Evolutionary conservation across 345 rosid species (phyloP), one percentile per base, ranked within the genome.

Genomic region (Hypericum perforatum): DNA sequence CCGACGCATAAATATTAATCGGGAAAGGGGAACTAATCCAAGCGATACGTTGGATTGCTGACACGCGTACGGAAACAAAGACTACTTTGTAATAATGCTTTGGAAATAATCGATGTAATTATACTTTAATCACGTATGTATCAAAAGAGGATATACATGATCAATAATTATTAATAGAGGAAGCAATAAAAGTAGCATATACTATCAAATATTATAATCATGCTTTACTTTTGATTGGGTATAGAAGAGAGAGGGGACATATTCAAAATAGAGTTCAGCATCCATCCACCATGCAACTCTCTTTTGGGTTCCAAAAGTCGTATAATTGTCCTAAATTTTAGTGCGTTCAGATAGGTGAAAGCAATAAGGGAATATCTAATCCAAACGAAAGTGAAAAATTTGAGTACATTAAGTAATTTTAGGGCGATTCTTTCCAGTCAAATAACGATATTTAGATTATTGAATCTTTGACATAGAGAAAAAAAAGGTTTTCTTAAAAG

Each of bases 301-400:
- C 76, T 71, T 73, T 77, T 67, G 43, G 72, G 83, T 63, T 78
- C 67, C 73, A 75, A 79, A 82, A 82, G 85, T 70, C 59, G 81
- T 68, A 63, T 69, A 69, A 71, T 72, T 77, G 73, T 55, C 64
- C 69, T 78, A 41, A 76, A 74, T 37, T 70, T 72, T 67, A 72
- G 80, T 70, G 84, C 76, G 64, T 56, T 63, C 53, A 60, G 52
- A 54, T 15, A 47, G 47, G 47, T 59, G 45, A 43, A 49, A 51
- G 37, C 44, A 46, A 46, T 32, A 45, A 45, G 68, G 37, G 80
- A 78, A 84, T 78, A 74, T 80, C 61, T 76, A 54, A 68, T 77
- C 72, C 72, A 53, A 37, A 62, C 13, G 13, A 43, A 43, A 56
- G 36, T 42, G 49, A 55, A 63, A 75, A 63, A 77, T 52, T n/a